Percentiles rank a stretch among this genome's conserved stretches.
phyloP scores from a whole-genome alignment of 202 grass and related monocot genomes.

The Brachypodium distachyon region DNA sequence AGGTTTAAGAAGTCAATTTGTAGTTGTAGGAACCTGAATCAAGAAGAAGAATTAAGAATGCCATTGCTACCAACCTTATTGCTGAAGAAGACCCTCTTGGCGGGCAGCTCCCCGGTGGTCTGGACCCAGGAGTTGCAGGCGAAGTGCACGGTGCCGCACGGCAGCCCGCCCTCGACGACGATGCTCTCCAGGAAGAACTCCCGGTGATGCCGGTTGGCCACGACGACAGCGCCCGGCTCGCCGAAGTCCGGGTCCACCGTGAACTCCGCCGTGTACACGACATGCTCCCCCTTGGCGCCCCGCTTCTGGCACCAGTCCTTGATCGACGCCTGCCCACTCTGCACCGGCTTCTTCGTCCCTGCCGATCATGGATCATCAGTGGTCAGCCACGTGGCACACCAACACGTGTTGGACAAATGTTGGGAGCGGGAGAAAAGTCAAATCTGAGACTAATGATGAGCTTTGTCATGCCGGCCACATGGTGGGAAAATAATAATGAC shows the following conservation, averaged over 20 bases:
- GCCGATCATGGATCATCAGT: neutral
- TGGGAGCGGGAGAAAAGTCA: slow-evolving; percentile 11
- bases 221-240: slow-evolving; percentile 64
- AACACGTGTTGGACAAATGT: slow-evolving; percentile 4
- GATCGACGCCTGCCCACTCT: slow-evolving; percentile 48
- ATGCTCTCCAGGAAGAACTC: slow-evolving; percentile 98
- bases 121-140: slow-evolving; percentile 92
- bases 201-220: slow-evolving; percentile 68
- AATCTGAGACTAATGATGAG: neutral
- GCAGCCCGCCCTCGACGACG: slow-evolving; percentile 61
- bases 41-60: neutral
- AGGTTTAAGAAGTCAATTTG: neutral
- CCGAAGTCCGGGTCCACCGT: slow-evolving; percentile 62
- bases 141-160: slow-evolving; percentile 66
- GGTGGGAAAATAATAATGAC: neutral
- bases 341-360: slow-evolving; percentile 62
- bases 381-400: neutral
- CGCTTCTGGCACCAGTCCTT: slow-evolving; percentile 86
- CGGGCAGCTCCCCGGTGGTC: slow-evolving; percentile 46
- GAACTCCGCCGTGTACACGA: slow-evolving; percentile 92
- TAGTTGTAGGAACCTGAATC: neutral
- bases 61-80: slow-evolving; percentile 51
- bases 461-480: slow-evolving; percentile 11
- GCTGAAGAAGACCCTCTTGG: slow-evolving; percentile 85
- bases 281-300: slow-evolving; percentile 57